Evolutionary conservation across 2,329 filamentous ascomycete species (phyloP).

Genomic region (Trichoderma aggressivum): DNA sequence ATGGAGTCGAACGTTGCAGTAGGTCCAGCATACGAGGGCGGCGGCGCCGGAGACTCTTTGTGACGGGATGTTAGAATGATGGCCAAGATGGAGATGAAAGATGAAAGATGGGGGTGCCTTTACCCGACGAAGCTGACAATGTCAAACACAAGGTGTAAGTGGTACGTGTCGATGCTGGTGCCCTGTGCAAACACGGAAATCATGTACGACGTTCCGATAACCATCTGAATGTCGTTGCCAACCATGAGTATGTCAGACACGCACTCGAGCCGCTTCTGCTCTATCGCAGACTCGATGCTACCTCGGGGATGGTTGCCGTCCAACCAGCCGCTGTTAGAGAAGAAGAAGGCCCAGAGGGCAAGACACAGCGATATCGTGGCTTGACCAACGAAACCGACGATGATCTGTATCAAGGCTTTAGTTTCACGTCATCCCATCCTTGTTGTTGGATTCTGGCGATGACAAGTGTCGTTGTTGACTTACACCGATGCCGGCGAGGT

Average conservation of each 20-base stretch:
- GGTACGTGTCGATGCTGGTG: slow-evolving; percentile 30
- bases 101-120: neutral
- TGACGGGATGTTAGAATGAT: neutral
- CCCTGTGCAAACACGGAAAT: slow-evolving; percentile 28
- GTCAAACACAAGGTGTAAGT: slow-evolving; percentile 33
- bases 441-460: neutral
- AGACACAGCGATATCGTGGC: slow-evolving; percentile 23
- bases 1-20: slow-evolving; percentile 24
- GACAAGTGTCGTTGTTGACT: slow-evolving; percentile 13
- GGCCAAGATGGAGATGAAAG: neutral
- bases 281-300: slow-evolving; percentile 27
- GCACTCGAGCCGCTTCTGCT: slow-evolving; percentile 31
- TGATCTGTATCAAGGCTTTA: slow-evolving; percentile 23
- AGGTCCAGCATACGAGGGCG: slow-evolving; percentile 33
- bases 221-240: slow-evolving; percentile 33
- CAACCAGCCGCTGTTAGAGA: slow-evolving; percentile 30
- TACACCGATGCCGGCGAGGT: slow-evolving; percentile 33
- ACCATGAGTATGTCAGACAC: slow-evolving; percentile 34
- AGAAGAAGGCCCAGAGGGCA: slow-evolving; percentile 33
- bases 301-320: slow-evolving; percentile 28
- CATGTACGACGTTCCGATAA: slow-evolving; percentile 32
- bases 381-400: slow-evolving; percentile 33
- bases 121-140: slow-evolving; percentile 34
- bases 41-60: slow-evolving; percentile 26
- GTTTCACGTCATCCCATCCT: neutral